Conservation (phyloP, 1,284 basidiomycete species). For the Microbotryomycetes sp. region DNA sequence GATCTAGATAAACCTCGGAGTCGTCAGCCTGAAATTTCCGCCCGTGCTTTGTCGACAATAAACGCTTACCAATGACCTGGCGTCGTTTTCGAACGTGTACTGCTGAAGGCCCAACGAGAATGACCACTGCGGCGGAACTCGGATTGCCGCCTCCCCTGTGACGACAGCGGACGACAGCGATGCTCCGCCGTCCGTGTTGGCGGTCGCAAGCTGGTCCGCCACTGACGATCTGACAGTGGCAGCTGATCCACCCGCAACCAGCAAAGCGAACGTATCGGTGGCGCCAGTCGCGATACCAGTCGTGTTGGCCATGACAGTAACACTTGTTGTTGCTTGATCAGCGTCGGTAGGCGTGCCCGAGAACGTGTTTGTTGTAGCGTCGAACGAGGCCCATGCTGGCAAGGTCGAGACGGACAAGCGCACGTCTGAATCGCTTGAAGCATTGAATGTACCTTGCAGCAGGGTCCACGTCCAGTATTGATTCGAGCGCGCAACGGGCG, state of each 20-base stretch:
- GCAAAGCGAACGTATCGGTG: constrained; percentile 54
- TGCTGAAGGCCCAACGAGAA: constrained; percentile 80
- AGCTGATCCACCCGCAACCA: constrained; percentile 51
- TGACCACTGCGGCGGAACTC: constrained; percentile 76
- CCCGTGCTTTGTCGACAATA: too few relatives aligned
- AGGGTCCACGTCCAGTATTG: constrained; percentile 60
- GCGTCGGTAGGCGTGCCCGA: constrained; percentile 53
- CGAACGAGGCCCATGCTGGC: constrained; percentile 61
- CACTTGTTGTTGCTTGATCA: constrained; percentile 54
- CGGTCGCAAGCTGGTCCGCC: constrained; percentile 55
- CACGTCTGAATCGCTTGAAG: constrained; percentile 40
- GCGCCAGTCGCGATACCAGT: constrained; percentile 26
- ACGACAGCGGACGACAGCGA: constrained; percentile 42
- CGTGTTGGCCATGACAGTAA: constrained; percentile 55
- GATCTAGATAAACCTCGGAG: constrained; percentile 42
- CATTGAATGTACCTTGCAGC: constrained; percentile 52
- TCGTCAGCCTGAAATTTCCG: too few relatives aligned
- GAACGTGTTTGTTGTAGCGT: constrained; percentile 51
- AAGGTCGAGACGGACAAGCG: constrained; percentile 42
- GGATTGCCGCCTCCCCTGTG: constrained; percentile 54
- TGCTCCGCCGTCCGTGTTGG: constrained; percentile 59
- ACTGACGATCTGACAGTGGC: constrained; percentile 57
- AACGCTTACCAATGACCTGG: constrained; percentile 12
- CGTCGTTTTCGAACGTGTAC: constrained; percentile 55
- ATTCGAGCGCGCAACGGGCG: constrained; percentile 48